These are phyloP conservation scores for Collybiopsis luxurians DNA, from an alignment of 768 basidiomycete species.

Conservation along the genomic window DNA sequence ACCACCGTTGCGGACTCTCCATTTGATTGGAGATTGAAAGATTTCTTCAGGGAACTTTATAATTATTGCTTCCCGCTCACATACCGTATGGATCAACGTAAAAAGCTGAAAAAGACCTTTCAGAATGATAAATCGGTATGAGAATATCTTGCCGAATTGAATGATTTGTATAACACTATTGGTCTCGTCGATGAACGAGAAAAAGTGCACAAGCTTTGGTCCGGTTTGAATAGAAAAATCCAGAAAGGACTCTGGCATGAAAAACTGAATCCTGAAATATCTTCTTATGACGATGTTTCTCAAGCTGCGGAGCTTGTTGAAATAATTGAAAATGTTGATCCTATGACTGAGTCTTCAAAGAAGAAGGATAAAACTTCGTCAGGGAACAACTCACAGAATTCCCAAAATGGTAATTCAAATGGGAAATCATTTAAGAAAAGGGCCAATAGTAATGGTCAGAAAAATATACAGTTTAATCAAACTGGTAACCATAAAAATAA, in stretches of 20 bases:
- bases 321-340: slow-evolving; percentile 12
- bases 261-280: slow-evolving; percentile 22
- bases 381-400: no score
- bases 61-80: slow-evolving; percentile 6
- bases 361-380: no score
- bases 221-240: slow-evolving; percentile 15
- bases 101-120: slow-evolving; percentile 7
- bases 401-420: no score
- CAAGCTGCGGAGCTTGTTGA: slow-evolving; percentile 25
- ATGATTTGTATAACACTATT: slow-evolving; percentile 15
- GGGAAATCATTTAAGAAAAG: no score
- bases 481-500: background rate
- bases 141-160: slow-evolving; percentile 28
- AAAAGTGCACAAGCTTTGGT: slow-evolving; percentile 9
- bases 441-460: no score
- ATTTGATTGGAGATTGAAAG: slow-evolving; percentile 1
- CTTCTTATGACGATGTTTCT: slow-evolving; percentile 22
- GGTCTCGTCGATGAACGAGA: slow-evolving; percentile 4
- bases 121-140: slow-evolving; percentile 20
- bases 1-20: background rate
- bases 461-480: no score
- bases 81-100: slow-evolving; percentile 23
- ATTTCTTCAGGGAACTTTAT: background rate
- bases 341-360: no score
- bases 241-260: slow-evolving; percentile 25